Evolutionary conservation across 305 asterid genomes (phyloP).

Genomic region (Fraxinus paxiana): DNA sequence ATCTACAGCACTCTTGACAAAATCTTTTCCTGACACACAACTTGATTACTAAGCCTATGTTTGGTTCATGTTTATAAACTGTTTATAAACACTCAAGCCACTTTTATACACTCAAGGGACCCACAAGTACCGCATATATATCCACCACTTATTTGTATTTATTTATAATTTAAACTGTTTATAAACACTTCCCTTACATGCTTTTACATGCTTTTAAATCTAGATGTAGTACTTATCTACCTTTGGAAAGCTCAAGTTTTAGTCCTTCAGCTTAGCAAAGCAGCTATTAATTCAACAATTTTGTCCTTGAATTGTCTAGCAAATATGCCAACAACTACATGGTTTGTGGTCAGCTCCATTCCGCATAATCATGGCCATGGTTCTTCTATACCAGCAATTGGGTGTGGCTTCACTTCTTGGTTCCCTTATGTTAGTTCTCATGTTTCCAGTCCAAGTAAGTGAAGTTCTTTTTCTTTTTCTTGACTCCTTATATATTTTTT

Average conservation of each 20-base stretch:
- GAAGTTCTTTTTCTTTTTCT: conserved; percentile 19
- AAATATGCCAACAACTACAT: conserved; percentile 90
- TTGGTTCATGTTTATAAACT: neutral
- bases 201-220: neutral
- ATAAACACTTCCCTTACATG: neutral
- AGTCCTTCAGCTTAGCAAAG: neutral
- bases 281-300: neutral
- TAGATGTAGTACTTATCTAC: neutral
- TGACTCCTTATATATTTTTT: neutral
- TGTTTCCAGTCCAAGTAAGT: conserved; percentile 86
- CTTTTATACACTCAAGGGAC: neutral
- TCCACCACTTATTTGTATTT: neutral
- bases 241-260: neutral
- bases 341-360: conserved; percentile 91
- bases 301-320: conserved; percentile 43
- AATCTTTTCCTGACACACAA: neutral
- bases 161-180: neutral
- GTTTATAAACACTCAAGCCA: neutral
- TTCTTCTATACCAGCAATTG: conserved; percentile 84
- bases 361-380: conserved; percentile 71
- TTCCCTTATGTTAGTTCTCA: conserved; percentile 64
- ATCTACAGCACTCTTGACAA: neutral
- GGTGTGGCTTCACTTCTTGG: conserved; percentile 88
- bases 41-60: neutral
- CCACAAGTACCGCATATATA: neutral